Evolutionary conservation across 2,329 filamentous ascomycete species (phyloP), one percentile per base, ranked within the genome.

Genomic region (Cladosporium halotolerans): DNA sequence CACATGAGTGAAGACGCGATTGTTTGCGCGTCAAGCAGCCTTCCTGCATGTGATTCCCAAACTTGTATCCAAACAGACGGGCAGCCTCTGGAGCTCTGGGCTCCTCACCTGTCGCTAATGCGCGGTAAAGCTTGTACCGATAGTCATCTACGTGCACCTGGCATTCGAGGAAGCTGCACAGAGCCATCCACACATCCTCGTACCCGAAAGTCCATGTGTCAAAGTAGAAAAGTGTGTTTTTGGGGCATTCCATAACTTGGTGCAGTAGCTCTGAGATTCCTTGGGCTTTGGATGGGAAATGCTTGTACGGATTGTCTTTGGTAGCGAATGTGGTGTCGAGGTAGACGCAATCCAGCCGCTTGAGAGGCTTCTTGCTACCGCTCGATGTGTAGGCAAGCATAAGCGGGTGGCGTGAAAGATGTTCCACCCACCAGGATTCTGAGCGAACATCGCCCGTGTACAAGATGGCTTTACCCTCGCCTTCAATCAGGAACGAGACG

Each of bases 131-230:
- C 1, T 77, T 71, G 63, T 85, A 75, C 60, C 91, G 89, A 66
- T 96, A 96, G 13, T 81, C 73, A 65, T 95, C 89, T 2, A 96
- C 81, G 62, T 96, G 92, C 2, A 96, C 80, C 75, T 85, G 61
- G 1, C 84, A 85, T 5, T 80, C 71, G 0, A 96, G 73, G 9
- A 83, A 81, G 18, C 83, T 79, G 0, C 89, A 84, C 0, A 97
- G 71, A 0, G 89, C 86, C 55, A 90, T 75, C 90, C 90, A 96
- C 0, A 96, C 89, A 49, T 95, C 87, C 66, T 97, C 91, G 58
- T 96, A 96, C 0, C 88, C 88, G 65, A 93, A 93, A 0, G 92
- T 96, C 90, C 91, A 96, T 1, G 89, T 82, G 53, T 90, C 82
- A 43, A 97, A 79, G 67, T 95, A 87, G 63, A 96, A 96, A 1